Conservation (phyloP, 768 basidiomycete genomes). For the Agaricus blazei region DNA sequence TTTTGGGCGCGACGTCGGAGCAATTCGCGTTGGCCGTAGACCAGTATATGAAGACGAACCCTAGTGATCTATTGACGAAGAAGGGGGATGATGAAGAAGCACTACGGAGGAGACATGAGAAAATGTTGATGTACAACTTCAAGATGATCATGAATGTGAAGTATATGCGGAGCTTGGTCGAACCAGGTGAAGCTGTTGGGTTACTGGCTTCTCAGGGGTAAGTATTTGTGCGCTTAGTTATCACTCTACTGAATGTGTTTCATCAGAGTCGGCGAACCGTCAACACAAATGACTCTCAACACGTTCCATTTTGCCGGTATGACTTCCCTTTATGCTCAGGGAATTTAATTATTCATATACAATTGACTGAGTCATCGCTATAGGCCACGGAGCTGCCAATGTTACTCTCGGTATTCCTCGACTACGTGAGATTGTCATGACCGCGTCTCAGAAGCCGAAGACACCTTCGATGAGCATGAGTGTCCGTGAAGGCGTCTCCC, state of each 20-base stretch:
- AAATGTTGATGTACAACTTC: constrained; percentile 57
- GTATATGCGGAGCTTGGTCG: constrained; percentile 90
- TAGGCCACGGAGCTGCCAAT: constrained; percentile 97
- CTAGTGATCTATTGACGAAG: constrained; percentile 38
- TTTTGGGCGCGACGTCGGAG: constrained; percentile 90
- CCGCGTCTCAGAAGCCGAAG: constrained; percentile 91
- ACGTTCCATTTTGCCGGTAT: constrained; percentile 98
- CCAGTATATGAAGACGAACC: constrained; percentile 74
- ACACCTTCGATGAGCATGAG: constrained; percentile 96
- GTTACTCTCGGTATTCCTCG: constrained; percentile 99
- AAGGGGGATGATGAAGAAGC: constrained; percentile 25
- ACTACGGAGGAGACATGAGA: constrained; percentile 40
- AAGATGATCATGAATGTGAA: constrained; percentile 82
- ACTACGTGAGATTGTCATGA: constrained; percentile 98
- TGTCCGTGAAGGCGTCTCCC: constrained; percentile 46
- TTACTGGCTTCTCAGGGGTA: constrained; percentile 96
- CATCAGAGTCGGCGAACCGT: constrained; percentile 91
- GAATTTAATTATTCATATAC: not conserved
- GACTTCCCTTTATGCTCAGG: not conserved
- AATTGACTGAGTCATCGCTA: not conserved
- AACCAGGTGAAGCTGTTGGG: constrained; percentile 98
- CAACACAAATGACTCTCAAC: constrained; percentile 99
- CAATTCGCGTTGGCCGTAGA: constrained; percentile 79
- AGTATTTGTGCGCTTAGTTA: constrained; percentile 17
- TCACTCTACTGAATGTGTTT: not conserved